phyloP scores from a whole-genome alignment of 805 yeast genomes.

The Metschnikowia hibisci region DNA sequence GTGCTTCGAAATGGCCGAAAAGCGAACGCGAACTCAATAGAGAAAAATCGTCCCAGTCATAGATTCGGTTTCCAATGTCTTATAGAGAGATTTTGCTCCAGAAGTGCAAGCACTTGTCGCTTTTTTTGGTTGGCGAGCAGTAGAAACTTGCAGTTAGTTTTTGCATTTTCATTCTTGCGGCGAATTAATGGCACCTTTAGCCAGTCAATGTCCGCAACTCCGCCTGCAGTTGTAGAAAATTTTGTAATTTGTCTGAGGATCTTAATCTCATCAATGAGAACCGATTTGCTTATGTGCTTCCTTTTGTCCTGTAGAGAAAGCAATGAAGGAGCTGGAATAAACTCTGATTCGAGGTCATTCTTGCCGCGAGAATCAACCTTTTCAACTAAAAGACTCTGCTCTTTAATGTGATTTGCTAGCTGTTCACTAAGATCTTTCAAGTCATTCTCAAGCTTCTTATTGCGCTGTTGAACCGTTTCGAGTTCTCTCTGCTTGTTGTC shows the following conservation, averaged over 20 bases:
- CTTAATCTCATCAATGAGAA: conserved; percentile 43
- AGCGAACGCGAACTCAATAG: conserved; percentile 9
- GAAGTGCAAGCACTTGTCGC: background rate
- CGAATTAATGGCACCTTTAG: background rate
- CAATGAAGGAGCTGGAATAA: conserved; percentile 22
- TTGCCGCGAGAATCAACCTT: conserved; percentile 28
- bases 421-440: conserved; percentile 18
- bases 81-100: background rate
- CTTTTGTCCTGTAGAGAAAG: conserved; percentile 31
- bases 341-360: conserved; percentile 12
- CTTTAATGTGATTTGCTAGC: conserved; percentile 17
- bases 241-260: conserved; percentile 36
- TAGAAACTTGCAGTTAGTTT: background rate
- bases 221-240: background rate
- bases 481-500: conserved; percentile 27
- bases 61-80: background rate
- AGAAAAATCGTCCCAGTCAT: background rate
- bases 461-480: conserved; percentile 13
- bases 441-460: conserved; percentile 7
- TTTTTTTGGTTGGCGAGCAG: background rate
- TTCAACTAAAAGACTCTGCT: conserved; percentile 20
- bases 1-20: conserved; percentile 75
- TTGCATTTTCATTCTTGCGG: background rate
- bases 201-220: background rate
- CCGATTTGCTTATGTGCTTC: conserved; percentile 28